Percentiles rank a stretch among this genome's conserved stretches.
phyloP scores from a whole-genome alignment of 306 rosid genomes.

The Dryas drummondii region DNA sequence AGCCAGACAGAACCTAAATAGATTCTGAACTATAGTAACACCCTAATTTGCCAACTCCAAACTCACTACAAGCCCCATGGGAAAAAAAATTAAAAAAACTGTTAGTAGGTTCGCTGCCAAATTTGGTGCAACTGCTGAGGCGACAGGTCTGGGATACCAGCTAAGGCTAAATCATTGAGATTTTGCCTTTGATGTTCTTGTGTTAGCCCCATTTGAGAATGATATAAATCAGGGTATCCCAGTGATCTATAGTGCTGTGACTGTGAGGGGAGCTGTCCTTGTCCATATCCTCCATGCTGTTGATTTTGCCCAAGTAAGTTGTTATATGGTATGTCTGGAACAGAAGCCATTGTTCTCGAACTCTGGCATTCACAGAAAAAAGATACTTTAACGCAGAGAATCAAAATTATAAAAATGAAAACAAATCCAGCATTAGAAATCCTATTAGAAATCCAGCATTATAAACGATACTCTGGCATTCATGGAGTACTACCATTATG shows the following conservation, averaged over 20 bases:
- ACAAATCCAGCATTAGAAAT: neutral
- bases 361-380: constrained; percentile 21
- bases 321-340: constrained; percentile 30
- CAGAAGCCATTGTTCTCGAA: constrained; percentile 27
- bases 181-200: constrained; percentile 38
- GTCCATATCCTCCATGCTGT: constrained; percentile 28
- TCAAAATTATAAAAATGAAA: neutral
- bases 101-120: constrained; percentile 46
- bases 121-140: constrained; percentile 43
- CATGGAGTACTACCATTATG: neutral
- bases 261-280: constrained; percentile 27
- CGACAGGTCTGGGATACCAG: constrained; percentile 29
- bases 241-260: constrained; percentile 28
- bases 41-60: constrained; percentile 35
- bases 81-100: neutral
- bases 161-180: constrained; percentile 14
- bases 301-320: constrained; percentile 31
- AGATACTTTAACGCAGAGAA: neutral
- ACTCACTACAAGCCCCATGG: constrained; percentile 29
- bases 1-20: constrained; percentile 31
- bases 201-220: constrained; percentile 23
- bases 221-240: constrained; percentile 20
- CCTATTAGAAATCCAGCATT: neutral
- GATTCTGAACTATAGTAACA: constrained; percentile 14
- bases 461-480: no score